Percentiles rank a stretch among this genome's conserved stretches.
Evolutionary conservation across 2,329 filamentous ascomycete species (phyloP).

Genomic region (Colletotrichum chrysophilum): DNA sequence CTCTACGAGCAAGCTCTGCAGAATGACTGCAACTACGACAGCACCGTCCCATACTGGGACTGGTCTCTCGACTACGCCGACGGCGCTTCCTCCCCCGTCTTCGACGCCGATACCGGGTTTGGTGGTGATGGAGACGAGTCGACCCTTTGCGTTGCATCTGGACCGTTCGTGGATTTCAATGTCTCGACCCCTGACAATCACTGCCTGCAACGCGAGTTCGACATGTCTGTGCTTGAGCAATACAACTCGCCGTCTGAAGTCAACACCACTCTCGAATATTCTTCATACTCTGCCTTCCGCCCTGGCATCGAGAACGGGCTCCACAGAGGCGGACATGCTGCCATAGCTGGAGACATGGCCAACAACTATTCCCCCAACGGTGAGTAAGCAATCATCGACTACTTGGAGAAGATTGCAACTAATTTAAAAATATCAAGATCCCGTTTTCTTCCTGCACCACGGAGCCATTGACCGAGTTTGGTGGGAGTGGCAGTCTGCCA

Average conservation of each 20-base stretch:
- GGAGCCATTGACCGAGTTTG: conserved; percentile 30
- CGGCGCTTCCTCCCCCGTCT: conserved; percentile 26
- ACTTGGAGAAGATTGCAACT: conserved; percentile 21
- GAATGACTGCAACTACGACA: conserved; percentile 14
- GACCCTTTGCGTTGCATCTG: conserved; percentile 13
- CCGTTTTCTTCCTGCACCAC: conserved; percentile 35
- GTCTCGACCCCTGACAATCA: conserved; percentile 20
- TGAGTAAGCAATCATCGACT: background rate
- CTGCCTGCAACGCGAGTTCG: background rate
- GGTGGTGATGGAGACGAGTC: conserved; percentile 28
- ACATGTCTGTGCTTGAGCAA: background rate
- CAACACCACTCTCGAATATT: background rate
- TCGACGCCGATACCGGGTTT: conserved; percentile 29
- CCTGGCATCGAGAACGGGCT: background rate
- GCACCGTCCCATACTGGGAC: conserved; percentile 34
- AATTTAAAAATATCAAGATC: conserved; percentile 34
- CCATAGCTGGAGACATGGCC: conserved; percentile 7
- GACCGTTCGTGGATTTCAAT: conserved; percentile 27
- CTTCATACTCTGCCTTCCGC: background rate
- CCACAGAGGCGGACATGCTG: background rate
- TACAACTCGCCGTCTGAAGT: background rate
- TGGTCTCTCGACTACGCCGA: conserved; percentile 34
- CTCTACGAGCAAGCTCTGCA: conserved; percentile 32
- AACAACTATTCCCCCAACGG: conserved; percentile 19
- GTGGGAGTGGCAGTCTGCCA: conserved; percentile 26